Percentiles rank a stretch among this genome's conserved stretches.
Conservation (phyloP, 306 rosid genomes). For the Ormosia semicastrata region DNA sequence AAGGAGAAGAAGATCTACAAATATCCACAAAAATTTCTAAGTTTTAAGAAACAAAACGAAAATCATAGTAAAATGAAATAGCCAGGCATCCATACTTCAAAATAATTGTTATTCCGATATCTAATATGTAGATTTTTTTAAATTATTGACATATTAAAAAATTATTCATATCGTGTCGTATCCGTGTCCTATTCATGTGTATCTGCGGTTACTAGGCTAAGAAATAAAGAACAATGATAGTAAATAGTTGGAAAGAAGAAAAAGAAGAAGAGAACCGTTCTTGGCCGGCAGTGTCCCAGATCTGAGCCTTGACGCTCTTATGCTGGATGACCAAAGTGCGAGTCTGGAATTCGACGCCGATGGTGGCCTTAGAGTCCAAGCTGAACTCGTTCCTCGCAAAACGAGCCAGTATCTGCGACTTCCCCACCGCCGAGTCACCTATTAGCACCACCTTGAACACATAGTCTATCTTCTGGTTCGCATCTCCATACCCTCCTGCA, state of each 20-base stretch:
- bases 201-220: too few species aligned
- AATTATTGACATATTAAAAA: too few species aligned
- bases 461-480: conserved; percentile 87
- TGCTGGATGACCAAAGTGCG: conserved; percentile 78
- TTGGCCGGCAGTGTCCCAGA: conserved; percentile 99
- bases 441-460: conserved; percentile 91
- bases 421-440: conserved; percentile 95
- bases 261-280: conserved; percentile 57
- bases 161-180: too few species aligned
- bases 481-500: conserved; percentile 64
- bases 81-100: not conserved
- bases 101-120: too few species aligned
- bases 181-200: too few species aligned
- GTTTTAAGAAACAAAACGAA: not conserved
- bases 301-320: conserved; percentile 97
- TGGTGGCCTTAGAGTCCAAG: conserved; percentile 88
- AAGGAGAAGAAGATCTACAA: not conserved
- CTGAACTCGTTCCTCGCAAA: conserved; percentile 88
- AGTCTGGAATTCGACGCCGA: conserved; percentile 94
- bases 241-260: not conserved
- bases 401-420: conserved; percentile 87
- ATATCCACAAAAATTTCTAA: not conserved
- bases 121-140: too few species aligned
- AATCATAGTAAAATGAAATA: not conserved
- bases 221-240: not conserved